phyloP scores from a whole-genome alignment of 2,329 filamentous ascomycete species.

The Verticillium dahliae region DNA sequence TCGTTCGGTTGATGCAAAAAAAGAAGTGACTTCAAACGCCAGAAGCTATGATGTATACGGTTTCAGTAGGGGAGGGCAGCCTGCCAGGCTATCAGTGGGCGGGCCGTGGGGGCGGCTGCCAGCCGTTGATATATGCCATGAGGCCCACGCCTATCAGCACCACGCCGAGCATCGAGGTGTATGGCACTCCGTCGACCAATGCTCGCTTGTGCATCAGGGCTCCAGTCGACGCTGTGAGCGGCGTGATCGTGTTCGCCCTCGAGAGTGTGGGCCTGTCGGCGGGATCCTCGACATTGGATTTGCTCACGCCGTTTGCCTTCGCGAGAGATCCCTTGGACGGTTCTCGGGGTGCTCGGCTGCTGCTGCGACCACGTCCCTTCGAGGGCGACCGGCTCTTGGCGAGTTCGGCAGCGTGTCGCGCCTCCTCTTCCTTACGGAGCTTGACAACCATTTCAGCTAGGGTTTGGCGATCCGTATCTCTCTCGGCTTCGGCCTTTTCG shows the following conservation, averaged over 20 bases:
- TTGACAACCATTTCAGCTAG: conserved; percentile 83
- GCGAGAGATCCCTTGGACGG: neutral
- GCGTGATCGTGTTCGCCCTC: conserved; percentile 43
- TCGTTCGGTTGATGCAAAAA: neutral
- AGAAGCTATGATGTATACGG: neutral
- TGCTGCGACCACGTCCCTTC: conserved; percentile 14
- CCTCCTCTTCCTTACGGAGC: conserved; percentile 64
- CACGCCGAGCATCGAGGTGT: conserved; percentile 76
- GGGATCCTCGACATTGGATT: conserved; percentile 17
- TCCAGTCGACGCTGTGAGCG: conserved; percentile 29
- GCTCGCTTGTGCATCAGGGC: conserved; percentile 35
- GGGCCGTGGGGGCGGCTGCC: conserved; percentile 48
- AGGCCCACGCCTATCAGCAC: conserved; percentile 75
- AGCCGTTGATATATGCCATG: conserved; percentile 83
- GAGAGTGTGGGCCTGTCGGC: conserved; percentile 37
- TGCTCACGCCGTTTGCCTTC: neutral
- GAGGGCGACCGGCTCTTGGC: conserved; percentile 32
- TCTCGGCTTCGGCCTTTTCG: conserved; percentile 73
- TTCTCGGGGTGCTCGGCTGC: conserved; percentile 5
- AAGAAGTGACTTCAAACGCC: neutral
- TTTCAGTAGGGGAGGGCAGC: neutral
- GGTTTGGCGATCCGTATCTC: conserved; percentile 63
- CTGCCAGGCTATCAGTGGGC: conserved; percentile 18
- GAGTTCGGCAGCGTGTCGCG: conserved; percentile 35
- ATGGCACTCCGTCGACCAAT: conserved; percentile 57